phyloP scores from a whole-genome alignment of 495 filamentous ascomycete species.

The Penicillium egyptiacum region DNA sequence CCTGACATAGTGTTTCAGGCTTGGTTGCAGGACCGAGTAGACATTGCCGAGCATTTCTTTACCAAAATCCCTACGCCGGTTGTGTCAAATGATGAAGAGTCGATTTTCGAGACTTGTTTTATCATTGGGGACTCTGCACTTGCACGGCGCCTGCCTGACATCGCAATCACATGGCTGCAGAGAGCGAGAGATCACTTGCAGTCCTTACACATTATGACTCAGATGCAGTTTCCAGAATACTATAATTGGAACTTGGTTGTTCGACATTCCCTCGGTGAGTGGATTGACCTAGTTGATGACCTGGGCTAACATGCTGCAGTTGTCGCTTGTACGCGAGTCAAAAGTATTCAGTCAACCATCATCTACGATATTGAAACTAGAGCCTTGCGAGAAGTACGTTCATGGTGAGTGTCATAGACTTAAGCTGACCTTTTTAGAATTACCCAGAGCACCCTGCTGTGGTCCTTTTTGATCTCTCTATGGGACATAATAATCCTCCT shows the following conservation, averaged over 20 bases:
- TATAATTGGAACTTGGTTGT: constrained; percentile 64
- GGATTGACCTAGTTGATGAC: background rate
- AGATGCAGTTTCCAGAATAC: background rate
- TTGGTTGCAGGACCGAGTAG: constrained; percentile 67
- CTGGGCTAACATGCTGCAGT: constrained; percentile 19
- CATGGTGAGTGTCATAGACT: constrained; percentile 57
- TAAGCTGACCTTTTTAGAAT: constrained; percentile 56
- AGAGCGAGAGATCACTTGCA: constrained; percentile 62
- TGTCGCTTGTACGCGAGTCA: constrained; percentile 21
- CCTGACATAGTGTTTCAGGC: constrained; percentile 47
- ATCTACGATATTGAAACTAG: constrained; percentile 11
- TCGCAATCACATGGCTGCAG: constrained; percentile 72
- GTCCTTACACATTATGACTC: background rate
- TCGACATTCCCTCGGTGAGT: constrained; percentile 47
- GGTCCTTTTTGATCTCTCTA: background rate
- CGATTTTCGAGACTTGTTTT: constrained; percentile 68
- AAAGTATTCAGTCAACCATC: constrained; percentile 6
- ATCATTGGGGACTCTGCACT: constrained; percentile 67
- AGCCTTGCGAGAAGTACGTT: constrained; percentile 25
- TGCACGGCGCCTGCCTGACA: constrained; percentile 47
- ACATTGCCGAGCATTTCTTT: constrained; percentile 78
- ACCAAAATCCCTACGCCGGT: constrained; percentile 49
- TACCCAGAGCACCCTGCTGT: constrained; percentile 1
- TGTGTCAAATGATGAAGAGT: constrained; percentile 44
- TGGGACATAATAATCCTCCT: background rate